Evolutionary conservation across 306 rosid species (phyloP).

Genomic region (Senna siamea): DNA sequence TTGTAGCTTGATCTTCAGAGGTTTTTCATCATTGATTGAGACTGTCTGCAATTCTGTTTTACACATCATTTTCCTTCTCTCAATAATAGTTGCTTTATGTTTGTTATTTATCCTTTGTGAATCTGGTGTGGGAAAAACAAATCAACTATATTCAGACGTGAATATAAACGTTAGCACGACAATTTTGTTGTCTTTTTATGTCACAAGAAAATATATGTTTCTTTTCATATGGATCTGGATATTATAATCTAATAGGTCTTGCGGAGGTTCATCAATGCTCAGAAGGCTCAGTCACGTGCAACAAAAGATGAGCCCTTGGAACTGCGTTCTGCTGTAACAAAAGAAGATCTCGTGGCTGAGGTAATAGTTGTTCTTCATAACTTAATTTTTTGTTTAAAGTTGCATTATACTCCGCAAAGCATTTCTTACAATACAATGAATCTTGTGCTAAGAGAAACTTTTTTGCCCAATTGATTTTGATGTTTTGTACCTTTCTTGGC

Average conservation of each 20-base stretch:
- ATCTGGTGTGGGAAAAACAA: neutral
- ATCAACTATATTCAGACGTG: neutral
- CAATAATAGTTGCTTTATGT: neutral
- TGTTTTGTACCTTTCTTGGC: neutral
- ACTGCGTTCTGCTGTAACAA: constrained; percentile 62
- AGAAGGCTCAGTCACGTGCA: constrained; percentile 55
- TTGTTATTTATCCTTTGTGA: neutral
- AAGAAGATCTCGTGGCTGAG: constrained; percentile 76
- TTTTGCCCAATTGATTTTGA: neutral
- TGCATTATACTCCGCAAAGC: neutral
- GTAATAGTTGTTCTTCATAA: constrained; percentile 46
- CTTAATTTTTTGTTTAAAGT: constrained; percentile 19
- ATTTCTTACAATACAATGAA: neutral
- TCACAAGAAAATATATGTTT: constrained; percentile 5
- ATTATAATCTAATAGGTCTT: constrained; percentile 58
- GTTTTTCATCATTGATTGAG: constrained; percentile 22
- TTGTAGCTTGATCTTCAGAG: constrained; percentile 44
- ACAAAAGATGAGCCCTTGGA: constrained; percentile 84
- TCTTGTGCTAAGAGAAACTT: neutral
- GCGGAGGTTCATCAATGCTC: constrained; percentile 65
- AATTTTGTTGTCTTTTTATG: constrained; percentile 33
- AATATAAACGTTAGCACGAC: constrained; percentile 14
- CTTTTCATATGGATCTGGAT: constrained; percentile 25
- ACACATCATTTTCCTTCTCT: neutral
- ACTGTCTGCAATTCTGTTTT: neutral